Conservation (phyloP, 2,329 filamentous ascomycete species). For the Cladosporium velox region DNA sequence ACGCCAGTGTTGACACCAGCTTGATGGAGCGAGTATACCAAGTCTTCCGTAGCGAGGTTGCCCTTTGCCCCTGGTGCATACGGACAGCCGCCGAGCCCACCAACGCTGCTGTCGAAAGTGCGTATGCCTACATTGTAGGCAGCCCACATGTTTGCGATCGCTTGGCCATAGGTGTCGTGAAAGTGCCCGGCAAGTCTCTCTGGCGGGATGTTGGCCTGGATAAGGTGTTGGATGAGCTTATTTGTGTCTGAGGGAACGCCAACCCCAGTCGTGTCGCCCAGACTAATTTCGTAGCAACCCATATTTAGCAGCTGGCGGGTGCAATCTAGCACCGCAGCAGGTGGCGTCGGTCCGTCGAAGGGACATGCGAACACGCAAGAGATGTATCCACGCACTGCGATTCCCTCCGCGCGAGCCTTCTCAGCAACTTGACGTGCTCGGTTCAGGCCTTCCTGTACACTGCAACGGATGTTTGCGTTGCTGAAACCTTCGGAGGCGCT, state of each 20-base stretch:
- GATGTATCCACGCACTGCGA: constrained; percentile 43
- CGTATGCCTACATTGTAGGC: constrained; percentile 32
- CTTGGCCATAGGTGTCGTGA: constrained; percentile 38
- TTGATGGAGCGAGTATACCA: constrained; percentile 32
- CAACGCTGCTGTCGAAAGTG: constrained; percentile 34
- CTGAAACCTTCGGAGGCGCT: constrained; percentile 48
- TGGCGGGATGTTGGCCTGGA: constrained; percentile 29
- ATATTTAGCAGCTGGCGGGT: constrained; percentile 28
- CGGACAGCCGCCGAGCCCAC: constrained; percentile 35
- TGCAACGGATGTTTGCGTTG: constrained; percentile 45
- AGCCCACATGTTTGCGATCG: constrained; percentile 31
- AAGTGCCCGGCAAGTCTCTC: constrained; percentile 34
- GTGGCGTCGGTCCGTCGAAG: constrained; percentile 36
- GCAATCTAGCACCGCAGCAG: constrained; percentile 26
- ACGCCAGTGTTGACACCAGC: constrained; percentile 33
- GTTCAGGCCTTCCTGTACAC: constrained; percentile 41
- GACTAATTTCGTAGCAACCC: constrained; percentile 35
- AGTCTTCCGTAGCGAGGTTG: constrained; percentile 35
- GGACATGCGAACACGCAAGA: constrained; percentile 49
- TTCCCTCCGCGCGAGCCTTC: constrained; percentile 32
- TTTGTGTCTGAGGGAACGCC: constrained; percentile 34
- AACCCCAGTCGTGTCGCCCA: constrained; percentile 34
- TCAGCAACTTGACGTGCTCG: constrained; percentile 38
- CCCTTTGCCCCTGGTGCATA: constrained; percentile 35
- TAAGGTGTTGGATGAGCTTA: constrained; percentile 38